Base-by-base conservation (phyloP, 495 filamentous ascomycete species). In the Penicillium malachiteum region DNA sequence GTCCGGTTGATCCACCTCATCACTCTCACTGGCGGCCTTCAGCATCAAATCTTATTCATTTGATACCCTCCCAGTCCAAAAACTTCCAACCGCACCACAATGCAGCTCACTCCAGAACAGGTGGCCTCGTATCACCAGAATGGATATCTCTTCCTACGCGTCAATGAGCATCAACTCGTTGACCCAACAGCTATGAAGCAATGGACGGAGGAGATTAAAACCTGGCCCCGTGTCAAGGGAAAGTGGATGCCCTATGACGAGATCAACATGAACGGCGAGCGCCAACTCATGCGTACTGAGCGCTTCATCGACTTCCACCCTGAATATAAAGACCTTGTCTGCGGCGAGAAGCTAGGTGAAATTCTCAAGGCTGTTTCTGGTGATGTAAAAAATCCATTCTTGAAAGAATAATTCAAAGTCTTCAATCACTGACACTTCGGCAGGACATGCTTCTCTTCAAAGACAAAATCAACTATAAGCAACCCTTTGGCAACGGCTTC, bases 241-340 rank as follows among this genome's bases (percentile, higher is more conserved):
- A 69, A 70, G 56, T 77, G 72, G 67, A 77, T 77, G 73, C 74
- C 74, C 1, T 77, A 77, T 40, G 71, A 76, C 34, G 73, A 78
- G 52, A 66, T 78, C 59, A 76, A 72, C 46, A 63, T 70, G 17
- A 59, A 64, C 1, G 73, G 74, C 10, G 59, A 72, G 56, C 69
- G 70, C 8, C 72, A 75, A 26, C 62, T 78, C 21, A 75, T 74
- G 65, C 64, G 74, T 41, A 78, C 72, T 5, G 72, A 75, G 50
- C 74, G 71, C 45, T 76, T 74, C 41, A 66, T 72, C n/a, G 71
- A 74, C 48, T 74, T 67, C 48, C 71, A 78, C 44, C 41, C 58
- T 8, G 49, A 66, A 3, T 78, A 71, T 59, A 68, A 69, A 41
- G 45, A 50, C 3, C 54, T 78, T 9, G 61, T 76, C 7, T 64